phyloP scores from a whole-genome alignment of 371 early-diverging fungal genomes.

The Thermomucor indicae-seudaticae region DNA sequence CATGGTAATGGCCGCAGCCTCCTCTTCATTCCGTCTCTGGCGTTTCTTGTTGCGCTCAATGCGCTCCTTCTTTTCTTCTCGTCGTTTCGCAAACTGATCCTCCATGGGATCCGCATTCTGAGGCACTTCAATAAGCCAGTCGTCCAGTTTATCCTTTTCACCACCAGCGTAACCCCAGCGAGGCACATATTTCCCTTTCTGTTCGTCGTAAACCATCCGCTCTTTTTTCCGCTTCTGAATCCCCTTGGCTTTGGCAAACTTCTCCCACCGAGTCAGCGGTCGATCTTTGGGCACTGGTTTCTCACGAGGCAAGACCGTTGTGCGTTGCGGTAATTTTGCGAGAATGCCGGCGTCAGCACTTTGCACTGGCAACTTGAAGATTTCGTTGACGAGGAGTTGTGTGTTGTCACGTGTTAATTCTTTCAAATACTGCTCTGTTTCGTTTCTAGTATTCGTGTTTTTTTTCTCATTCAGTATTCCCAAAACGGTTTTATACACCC shows the following conservation, averaged over 20 bases:
- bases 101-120: constrained; percentile 77
- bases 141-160: constrained; percentile 65
- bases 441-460: too few species aligned
- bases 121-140: constrained; percentile 94
- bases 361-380: constrained; percentile 78
- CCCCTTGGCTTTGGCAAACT: constrained; percentile 98
- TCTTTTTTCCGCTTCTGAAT: constrained; percentile 89
- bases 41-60: constrained; percentile 85
- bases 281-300: constrained; percentile 90
- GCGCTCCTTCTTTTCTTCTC: constrained; percentile 84
- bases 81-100: constrained; percentile 75
- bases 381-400: constrained; percentile 85
- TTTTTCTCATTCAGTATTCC: too few species aligned
- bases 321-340: constrained; percentile 75
- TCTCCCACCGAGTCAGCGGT: constrained; percentile 97
- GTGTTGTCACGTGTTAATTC: constrained; percentile 77
- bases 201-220: constrained; percentile 87
- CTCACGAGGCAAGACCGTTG: constrained; percentile 77
- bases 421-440: constrained; percentile 61
- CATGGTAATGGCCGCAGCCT: constrained; percentile 55
- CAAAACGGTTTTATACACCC: too few species aligned
- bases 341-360: constrained; percentile 73
- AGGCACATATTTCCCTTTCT: constrained; percentile 80
- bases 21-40: constrained; percentile 80
- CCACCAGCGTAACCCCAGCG: constrained; percentile 90